phyloP scores from a whole-genome alignment of 2,329 filamentous ascomycete species.

The Cladobotryum mycophilum region DNA sequence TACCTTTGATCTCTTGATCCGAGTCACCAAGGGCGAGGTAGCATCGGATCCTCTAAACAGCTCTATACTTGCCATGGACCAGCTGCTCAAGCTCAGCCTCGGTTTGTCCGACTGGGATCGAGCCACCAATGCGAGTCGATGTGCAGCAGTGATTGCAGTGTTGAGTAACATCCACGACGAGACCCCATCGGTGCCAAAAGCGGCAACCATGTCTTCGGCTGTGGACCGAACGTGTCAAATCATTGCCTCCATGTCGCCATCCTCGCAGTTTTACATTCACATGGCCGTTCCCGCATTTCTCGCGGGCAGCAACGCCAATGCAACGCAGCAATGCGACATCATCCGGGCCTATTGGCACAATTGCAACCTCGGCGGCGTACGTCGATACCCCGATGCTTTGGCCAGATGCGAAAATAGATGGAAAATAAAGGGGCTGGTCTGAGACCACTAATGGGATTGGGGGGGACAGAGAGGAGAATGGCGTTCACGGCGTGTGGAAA shows the following conservation, averaged over 20 bases:
- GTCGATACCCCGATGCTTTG: constrained; percentile 25
- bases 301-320: constrained; percentile 30
- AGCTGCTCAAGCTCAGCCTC: constrained; percentile 17
- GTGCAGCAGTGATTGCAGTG: constrained; percentile 29
- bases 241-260: constrained; percentile 24
- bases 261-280: constrained; percentile 34
- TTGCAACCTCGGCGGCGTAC: constrained; percentile 30
- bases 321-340: constrained; percentile 25
- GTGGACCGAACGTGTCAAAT: constrained; percentile 30
- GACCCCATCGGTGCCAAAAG: background rate
- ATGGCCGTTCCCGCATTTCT: constrained; percentile 32
- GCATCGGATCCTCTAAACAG: constrained; percentile 11
- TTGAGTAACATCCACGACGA: constrained; percentile 11
- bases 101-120: constrained; percentile 16
- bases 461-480: too few relatives aligned
- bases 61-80: constrained; percentile 21
- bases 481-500: too few relatives aligned
- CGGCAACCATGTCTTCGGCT: constrained; percentile 21
- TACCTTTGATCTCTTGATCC: constrained; percentile 30
- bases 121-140: constrained; percentile 28
- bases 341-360: constrained; percentile 33
- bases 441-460: too few relatives aligned
- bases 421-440: constrained; percentile 18
- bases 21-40: constrained; percentile 22
- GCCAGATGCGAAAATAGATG: constrained; percentile 29